Base-by-base conservation (phyloP, 2,329 filamentous ascomycete genomes). In the Hyphodiscus sp. region DNA sequence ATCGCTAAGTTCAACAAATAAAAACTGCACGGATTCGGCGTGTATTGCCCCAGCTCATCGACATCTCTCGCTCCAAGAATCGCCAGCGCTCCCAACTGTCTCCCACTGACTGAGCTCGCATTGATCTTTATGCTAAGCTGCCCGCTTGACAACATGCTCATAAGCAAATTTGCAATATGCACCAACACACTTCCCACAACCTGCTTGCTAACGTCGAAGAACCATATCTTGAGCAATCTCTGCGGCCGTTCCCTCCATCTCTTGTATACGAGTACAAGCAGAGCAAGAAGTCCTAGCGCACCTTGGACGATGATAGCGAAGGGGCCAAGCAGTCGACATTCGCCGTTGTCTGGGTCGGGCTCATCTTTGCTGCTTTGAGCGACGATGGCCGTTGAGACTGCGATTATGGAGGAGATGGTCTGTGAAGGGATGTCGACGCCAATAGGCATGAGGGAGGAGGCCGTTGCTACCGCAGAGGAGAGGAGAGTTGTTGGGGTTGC, bases 141-240 rank as follows among this genome's bases (percentile, higher is more conserved):
- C 2, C 91, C 91, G 51, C 89, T 92, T 1, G 90, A 95, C 62
- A 99, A 79, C 88, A 97, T 90, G 46, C 90, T 95, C 87, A 99
- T 95, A 70, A 96, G 83, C 50, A 99, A 79, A 68, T 99, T 99
- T 62, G 91, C 89, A 45, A 92, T 78, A 72, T 99, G 94, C 33
- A 96, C 83, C 69, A 99, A 78, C 45, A 91, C 85, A 29, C 91
- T 95, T 20, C 94, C 94, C 65, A 97, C 88, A 51, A 99, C 90
- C 75, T 99, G 94, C 76, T 99, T 99, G 30, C 90, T 95, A 20
- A 85, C 94, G 68, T 99, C 94, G 70, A 97, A 99, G 70, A 89
- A 91, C 92, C 94, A 99, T 61, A 99, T 91, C 78, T 95, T 95
- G 66, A 97, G 68, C 1, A 92, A 92, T 52, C 94, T 81, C 69